Conservation (phyloP, 768 basidiomycete genomes). For the Russula abietina region DNA sequence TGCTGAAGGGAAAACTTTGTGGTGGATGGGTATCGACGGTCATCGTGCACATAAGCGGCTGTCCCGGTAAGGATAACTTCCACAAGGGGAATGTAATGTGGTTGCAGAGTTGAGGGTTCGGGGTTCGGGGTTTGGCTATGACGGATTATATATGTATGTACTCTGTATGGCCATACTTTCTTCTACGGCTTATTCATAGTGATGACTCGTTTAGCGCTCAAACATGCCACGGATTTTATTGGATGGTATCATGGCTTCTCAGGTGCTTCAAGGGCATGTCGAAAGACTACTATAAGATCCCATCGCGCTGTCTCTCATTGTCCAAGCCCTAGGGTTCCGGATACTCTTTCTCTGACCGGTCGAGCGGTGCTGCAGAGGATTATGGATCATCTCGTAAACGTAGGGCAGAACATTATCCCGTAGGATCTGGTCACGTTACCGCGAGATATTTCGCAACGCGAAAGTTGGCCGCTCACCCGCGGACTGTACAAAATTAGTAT, state of each 20-base stretch:
- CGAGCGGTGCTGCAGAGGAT: background rate
- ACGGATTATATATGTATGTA: background rate
- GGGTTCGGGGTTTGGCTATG: background rate
- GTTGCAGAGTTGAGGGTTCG: background rate
- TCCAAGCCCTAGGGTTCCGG: background rate
- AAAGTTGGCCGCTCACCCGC: no score
- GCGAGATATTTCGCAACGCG: no score
- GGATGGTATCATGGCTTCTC: no score
- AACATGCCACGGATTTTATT: background rate
- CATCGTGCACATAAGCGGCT: background rate
- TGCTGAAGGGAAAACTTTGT: conserved; percentile 22
- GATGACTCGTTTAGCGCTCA: background rate
- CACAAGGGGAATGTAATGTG: background rate
- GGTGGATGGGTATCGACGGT: background rate
- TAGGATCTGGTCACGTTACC: no score
- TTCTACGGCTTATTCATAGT: background rate
- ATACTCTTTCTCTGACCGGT: background rate
- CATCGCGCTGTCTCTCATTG: no score
- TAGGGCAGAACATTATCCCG: no score
- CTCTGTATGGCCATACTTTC: no score
- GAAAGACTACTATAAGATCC: no score
- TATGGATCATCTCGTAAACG: background rate
- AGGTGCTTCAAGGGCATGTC: no score
- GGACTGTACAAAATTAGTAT: no score
- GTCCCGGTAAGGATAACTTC: background rate